Base-by-base conservation (phyloP, 2,329 filamentous ascomycete genomes). In the Xylaria sp. region DNA sequence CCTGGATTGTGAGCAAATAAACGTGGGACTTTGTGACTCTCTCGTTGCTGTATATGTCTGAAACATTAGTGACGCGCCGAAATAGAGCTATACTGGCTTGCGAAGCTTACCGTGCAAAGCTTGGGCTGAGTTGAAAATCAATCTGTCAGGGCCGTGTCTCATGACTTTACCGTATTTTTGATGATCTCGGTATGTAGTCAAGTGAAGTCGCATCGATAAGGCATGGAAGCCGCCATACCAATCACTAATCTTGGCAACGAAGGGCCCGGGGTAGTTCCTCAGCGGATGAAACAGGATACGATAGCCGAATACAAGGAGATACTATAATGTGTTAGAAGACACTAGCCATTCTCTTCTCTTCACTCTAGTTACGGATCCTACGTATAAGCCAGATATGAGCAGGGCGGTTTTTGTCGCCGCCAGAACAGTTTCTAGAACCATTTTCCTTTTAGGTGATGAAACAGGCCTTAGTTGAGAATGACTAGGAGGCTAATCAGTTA, bases 1-100 rank as follows among this genome's bases (percentile, higher is more conserved):
- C 43, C 28, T 19, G 56, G 17, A 55, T 5, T n/a, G 53, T 50
- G 15, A 61, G 53, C 2, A 47, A 3, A 42, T 68, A 68, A 1
- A 58, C 56, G 17, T 57, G 47, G 4, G 66, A 64, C 51, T 68
- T 68, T 11, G 56, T 51, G 2, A 68, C 50, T 6, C 61, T 42
- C 2, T 68, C 61, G 23, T 68, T 67, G n/a, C 59, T 51, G 33
- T 68, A 64, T 4, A 68, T 65, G 45, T 68, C 66, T 63, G n/a
- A n/a, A n/a, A n/a, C n/a, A n/a, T n/a, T n/a, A n/a, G n/a, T n/a
- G n/a, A n/a, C n/a, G n/a, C n/a, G n/a, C n/a, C n/a, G n/a, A n/a
- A n/a, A n/a, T n/a, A n/a, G n/a, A n/a, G n/a, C n/a, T n/a, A n/a
- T n/a, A n/a, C n/a, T n/a, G n/a, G n/a, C 15, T 19, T 35, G 12